phyloP scores from a whole-genome alignment of 306 rosid species.

The Castanea crenata region DNA sequence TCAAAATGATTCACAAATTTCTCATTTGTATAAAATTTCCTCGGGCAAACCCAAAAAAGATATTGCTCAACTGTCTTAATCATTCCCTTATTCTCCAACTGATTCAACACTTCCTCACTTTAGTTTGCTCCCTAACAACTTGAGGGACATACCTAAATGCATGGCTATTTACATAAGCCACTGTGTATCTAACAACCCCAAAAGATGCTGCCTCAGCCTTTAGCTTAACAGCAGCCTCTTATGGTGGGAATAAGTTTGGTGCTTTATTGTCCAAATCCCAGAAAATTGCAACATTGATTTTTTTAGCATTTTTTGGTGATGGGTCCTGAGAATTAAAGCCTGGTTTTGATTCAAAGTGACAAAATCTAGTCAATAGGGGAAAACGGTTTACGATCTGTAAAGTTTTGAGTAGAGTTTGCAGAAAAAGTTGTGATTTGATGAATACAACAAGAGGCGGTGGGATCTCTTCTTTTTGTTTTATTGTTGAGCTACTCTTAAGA shows the following conservation, averaged over 20 bases:
- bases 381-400: not conserved
- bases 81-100: constrained; percentile 53
- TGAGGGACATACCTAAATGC: constrained; percentile 51
- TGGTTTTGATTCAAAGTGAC: constrained; percentile 26
- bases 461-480: not conserved
- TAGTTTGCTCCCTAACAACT: constrained; percentile 44
- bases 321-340: constrained; percentile 3
- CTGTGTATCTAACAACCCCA: constrained; percentile 60
- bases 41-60: constrained; percentile 73
- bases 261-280: constrained; percentile 77
- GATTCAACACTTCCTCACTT: constrained; percentile 45
- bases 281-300: constrained; percentile 56
- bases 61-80: constrained; percentile 50
- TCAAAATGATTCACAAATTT: constrained; percentile 80
- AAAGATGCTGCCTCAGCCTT: constrained; percentile 62
- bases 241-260: too few species aligned
- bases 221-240: constrained; percentile 45
- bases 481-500: too few species aligned
- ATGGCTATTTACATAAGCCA: constrained; percentile 62
- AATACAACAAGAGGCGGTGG: constrained; percentile 25
- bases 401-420: not conserved
- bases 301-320: constrained; percentile 23
- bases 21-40: constrained; percentile 61
- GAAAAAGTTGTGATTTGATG: constrained; percentile 29
- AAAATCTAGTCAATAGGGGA: constrained; percentile 17